Conservation (phyloP, 2,329 filamentous ascomycete species). For the Fusarium brachygibbosum region DNA sequence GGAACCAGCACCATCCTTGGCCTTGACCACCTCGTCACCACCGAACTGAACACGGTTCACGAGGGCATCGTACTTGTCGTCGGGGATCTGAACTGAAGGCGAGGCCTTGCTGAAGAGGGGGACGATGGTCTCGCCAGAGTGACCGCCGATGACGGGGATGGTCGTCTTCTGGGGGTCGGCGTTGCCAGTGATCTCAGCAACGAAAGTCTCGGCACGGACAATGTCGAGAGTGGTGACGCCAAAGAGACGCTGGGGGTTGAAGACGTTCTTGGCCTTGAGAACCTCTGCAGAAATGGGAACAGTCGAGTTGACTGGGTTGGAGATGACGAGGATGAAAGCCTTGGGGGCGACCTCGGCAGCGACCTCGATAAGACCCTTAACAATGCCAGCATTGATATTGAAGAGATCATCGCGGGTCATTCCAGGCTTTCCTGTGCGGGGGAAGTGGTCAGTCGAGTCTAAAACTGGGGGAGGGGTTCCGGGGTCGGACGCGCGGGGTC, state of each 20-base stretch:
- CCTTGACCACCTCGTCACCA: conserved; percentile 96
- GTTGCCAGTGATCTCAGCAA: conserved; percentile 85
- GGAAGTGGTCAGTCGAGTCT: conserved; percentile 40
- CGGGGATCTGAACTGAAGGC: conserved; percentile 83
- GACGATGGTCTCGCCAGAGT: conserved; percentile 98
- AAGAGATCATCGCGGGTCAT: conserved; percentile 99
- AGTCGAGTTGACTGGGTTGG: conserved; percentile 99
- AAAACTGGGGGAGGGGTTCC: conserved; percentile 33
- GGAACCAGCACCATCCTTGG: conserved; percentile 91
- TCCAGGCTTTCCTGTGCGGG: conserved; percentile 86
- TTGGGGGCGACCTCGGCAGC: conserved; percentile 91
- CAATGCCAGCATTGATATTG: conserved; percentile 99
- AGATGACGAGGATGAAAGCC: conserved; percentile 96
- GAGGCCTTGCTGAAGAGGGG: conserved; percentile 94
- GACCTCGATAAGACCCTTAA: conserved; percentile 91
- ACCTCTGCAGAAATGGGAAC: conserved; percentile 98
- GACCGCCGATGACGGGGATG: conserved; percentile 94
- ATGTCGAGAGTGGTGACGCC: conserved; percentile 99
- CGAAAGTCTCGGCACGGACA: conserved; percentile 97
- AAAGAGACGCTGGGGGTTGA: conserved; percentile 95
- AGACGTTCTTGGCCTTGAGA: conserved; percentile 91
- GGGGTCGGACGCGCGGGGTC: conserved; percentile 39
- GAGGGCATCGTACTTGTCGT: conserved; percentile 90
- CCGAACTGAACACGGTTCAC: conserved; percentile 98
- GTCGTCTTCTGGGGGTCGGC: conserved; percentile 84